Evolutionary conservation across 495 filamentous ascomycete genomes (phyloP).

Genomic region (Neurospora intermedia): DNA sequence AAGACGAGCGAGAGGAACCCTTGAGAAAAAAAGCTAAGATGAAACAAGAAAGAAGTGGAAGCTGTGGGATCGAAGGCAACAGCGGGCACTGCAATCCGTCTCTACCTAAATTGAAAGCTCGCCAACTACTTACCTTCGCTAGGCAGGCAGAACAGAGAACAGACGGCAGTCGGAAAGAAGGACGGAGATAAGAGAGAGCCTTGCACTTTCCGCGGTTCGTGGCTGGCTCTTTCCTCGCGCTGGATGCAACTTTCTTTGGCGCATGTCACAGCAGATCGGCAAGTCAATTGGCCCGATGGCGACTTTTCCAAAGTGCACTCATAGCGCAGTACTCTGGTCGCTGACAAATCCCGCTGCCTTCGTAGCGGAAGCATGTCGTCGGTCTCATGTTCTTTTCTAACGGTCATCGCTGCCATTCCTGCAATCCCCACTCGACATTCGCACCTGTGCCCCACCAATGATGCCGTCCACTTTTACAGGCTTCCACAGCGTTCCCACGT

Average conservation of each 20-base stretch:
- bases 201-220: background rate
- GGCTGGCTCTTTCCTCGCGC: background rate
- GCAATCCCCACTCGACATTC: conserved; percentile 1
- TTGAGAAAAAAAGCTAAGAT: background rate
- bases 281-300: background rate
- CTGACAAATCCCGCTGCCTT: background rate
- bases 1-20: background rate
- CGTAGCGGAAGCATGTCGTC: background rate
- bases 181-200: background rate
- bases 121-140: background rate
- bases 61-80: background rate
- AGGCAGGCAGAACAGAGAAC: background rate
- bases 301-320: background rate
- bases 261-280: conserved; percentile 1
- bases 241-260: conserved; percentile 4
- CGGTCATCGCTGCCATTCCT: background rate
- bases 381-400: background rate
- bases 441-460: conserved; percentile 2
- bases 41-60: background rate
- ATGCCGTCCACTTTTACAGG: background rate
- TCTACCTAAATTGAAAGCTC: background rate
- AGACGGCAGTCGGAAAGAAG: background rate
- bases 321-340: background rate
- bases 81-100: background rate
- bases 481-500: background rate